Base-by-base conservation (phyloP, 2,329 filamentous ascomycete species). In the Hypoxylon sp. region DNA sequence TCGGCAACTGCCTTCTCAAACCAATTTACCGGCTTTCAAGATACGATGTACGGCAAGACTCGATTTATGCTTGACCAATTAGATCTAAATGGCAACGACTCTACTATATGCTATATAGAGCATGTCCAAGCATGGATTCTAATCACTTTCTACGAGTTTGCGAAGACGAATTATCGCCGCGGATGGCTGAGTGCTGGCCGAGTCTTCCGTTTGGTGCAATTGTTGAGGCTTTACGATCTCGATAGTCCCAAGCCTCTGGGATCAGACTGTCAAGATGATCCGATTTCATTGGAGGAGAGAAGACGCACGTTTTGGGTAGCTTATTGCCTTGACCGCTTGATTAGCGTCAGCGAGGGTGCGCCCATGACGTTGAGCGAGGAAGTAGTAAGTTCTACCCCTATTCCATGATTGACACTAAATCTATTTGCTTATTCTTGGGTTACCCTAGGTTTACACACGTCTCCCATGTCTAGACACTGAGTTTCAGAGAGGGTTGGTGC, bases 361-460 rank as follows among this genome's bases (percentile, higher is more conserved):
- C 51, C 55, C 11, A 58, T 55, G 51, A 58, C 55, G 23, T 38
- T 58, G 13, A 55, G 17, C 17, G 55, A 58, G 46, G 55, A 58
- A 46, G 37, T 55, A 43, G 55, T 58, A 19, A 41, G 55, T 40
- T 25, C 17, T 7, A 9, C 12, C 27, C 21, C 9, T 30, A 13
- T 17, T 6, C 5, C 19, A 19, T 31, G 13, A 30, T 8, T 26
- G 15, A 12, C 12, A 29, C 11, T 6, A 19, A 6, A 12, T n/a
- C n/a, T n/a, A n/a, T n/a, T n/a, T n/a, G n/a, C n/a, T n/a, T n/a
- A n/a, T n/a, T n/a, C 36, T 23, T 12, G 2, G 2, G 13, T 29
- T 7, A 19, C 30, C 7, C 26, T 36, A 58, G 55, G 55, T 58
- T 13, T 58, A 47, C 27, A 58, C 55, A 9, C 55, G 55, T 17